Percentiles rank a stretch among this genome's conserved stretches.
phyloP scores from a whole-genome alignment of 164 flowering plant genomes.

The Berberis thunbergii region DNA sequence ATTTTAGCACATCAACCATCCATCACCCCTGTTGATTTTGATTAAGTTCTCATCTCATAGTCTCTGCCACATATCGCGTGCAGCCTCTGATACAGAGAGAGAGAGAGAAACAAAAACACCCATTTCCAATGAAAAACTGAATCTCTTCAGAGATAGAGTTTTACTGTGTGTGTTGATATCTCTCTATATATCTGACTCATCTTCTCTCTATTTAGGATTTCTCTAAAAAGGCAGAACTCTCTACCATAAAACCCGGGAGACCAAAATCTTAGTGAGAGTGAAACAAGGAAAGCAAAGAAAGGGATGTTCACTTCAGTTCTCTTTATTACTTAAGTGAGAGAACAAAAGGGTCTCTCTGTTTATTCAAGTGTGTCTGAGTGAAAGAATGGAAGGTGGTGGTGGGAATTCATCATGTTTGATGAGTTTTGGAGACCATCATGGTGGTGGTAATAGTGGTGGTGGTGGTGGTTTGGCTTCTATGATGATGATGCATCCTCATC shows the following conservation, averaged over 20 bases:
- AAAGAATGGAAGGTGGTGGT: constrained; percentile 41
- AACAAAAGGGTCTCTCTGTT: neutral
- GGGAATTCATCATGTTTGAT: constrained; percentile 33
- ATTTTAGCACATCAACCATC: neutral
- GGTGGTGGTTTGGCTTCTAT: constrained; percentile 22
- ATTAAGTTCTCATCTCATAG: neutral
- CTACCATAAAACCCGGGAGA: constrained; percentile 63
- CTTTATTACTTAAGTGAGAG: constrained; percentile 2
- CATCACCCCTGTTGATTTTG: neutral
- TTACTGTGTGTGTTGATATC: constrained; percentile 5
- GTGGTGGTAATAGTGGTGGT: constrained; percentile 11
- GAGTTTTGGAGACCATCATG: constrained; percentile 34
- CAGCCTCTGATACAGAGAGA: constrained; percentile 1
- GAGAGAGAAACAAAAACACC: constrained; percentile 13
- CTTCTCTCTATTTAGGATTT: constrained; percentile 32
- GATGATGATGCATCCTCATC: constrained; percentile 41
- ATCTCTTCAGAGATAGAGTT: constrained; percentile 3
- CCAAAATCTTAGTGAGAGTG: neutral
- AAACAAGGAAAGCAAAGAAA: neutral
- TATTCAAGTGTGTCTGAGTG: constrained; percentile 10
- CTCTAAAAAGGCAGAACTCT: constrained; percentile 39
- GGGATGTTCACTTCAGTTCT: neutral
- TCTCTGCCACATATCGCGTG: neutral
- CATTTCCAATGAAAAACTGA: constrained; percentile 26
- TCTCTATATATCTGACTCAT: too few relatives aligned